Evolutionary conservation across 148 eudicot genomes (phyloP).

Genomic region (Chenopodium album): DNA sequence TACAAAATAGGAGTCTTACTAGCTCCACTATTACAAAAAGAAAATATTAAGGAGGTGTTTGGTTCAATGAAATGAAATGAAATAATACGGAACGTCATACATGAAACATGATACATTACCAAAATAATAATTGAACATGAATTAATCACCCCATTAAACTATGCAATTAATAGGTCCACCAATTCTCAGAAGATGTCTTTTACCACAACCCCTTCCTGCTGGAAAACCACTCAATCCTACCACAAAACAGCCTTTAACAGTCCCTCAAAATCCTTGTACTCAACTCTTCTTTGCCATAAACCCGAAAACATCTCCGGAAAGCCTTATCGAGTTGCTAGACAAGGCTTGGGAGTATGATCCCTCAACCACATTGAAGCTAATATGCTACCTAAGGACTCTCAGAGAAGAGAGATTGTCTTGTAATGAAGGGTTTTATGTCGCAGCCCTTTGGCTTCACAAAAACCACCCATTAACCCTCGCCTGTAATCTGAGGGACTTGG

Average conservation of each 20-base stretch:
- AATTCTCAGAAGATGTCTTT: conserved; percentile 15
- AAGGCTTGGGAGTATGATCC: conserved; percentile 22
- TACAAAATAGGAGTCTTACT: no score
- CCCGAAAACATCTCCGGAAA: conserved; percentile 13
- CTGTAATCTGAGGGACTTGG: conserved; percentile 21
- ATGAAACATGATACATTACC: no score
- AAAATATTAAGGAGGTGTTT: no score
- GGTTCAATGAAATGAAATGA: no score
- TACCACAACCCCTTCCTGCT: neutral
- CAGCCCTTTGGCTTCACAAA: conserved; percentile 26
- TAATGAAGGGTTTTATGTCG: conserved; percentile 24
- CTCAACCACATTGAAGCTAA: conserved; percentile 16
- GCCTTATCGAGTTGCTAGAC: neutral
- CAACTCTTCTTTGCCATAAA: conserved; percentile 14
- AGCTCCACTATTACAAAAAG: no score
- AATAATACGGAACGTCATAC: no score
- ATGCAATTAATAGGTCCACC: conserved; percentile 30
- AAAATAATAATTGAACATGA: no score
- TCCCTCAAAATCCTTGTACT: conserved; percentile 24
- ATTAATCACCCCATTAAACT: neutral
- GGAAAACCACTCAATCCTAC: neutral
- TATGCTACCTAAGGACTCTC: conserved; percentile 13
- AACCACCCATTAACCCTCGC: conserved; percentile 24
- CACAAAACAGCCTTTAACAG: conserved; percentile 5
- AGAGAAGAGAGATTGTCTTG: neutral